Evolutionary conservation across 352 stramenopile species (phyloP), one percentile per base, ranked within the genome.

Genomic region (Phytopythium montanum): DNA sequence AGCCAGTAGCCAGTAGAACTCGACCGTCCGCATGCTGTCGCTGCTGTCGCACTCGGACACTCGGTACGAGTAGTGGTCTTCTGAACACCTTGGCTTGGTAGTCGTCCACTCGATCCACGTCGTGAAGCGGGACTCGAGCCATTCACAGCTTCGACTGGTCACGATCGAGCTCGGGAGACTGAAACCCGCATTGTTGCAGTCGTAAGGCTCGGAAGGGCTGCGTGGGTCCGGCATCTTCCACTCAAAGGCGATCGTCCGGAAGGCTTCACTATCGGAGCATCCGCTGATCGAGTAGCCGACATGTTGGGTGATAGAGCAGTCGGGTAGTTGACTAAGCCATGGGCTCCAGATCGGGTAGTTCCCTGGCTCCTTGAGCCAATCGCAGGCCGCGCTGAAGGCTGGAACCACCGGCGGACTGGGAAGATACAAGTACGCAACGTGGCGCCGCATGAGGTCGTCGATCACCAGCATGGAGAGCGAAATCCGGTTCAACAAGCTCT

Each of bases 121-220:
- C 23, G 61, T 53, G 38, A 34, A 53, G 51, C 78, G 76, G 26
- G 54, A 42, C 6, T 46, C 16, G 2, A 86, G 64, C 72, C 76
- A 86, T 3, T 45, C 54, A 31, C 76, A 86, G 5, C 71, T 73
- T 6, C 60, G 61, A 52, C 71, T 84, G 19, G 66, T 80, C 44
- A 56, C 41, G 16, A 82, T 39, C 19, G 65, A 65, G 3, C 34
- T 25, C 5, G 73, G 71, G 5, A 76, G 49, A 49, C 8, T 60
- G 26, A 25, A 42, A 25, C 68, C 26, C 2, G 51, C 60, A 2
- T 59, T 59, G 12, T 86, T 69, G 34, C 73, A 86, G 33, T 69
- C 67, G 39, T 80, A 81, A 5, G 73, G 76, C 16, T 73, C n/a
- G 0, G 63, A 72, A 1, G 48, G n/a, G 41, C 84, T 70, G 18